phyloP scores from a whole-genome alignment of 1,139 yeast species.

The Pichia sp. region DNA sequence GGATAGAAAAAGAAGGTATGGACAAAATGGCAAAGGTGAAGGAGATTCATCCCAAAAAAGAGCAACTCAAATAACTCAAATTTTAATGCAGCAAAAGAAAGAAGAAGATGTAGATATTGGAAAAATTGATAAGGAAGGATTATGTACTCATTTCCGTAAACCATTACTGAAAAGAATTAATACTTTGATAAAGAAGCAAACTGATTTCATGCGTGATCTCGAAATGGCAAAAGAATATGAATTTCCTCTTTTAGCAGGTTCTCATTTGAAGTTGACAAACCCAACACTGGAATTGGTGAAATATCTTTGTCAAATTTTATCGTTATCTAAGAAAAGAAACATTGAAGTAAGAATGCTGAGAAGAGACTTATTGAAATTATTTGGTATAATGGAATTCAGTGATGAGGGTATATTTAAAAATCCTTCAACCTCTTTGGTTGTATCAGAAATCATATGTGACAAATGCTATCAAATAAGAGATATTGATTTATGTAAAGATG shows the following conservation, averaged over 20 bases:
- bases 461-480: constrained; percentile 71
- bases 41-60: constrained; percentile 41
- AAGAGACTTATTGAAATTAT: constrained; percentile 59
- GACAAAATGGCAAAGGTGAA: constrained; percentile 13
- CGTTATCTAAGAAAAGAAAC: constrained; percentile 53
- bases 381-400: constrained; percentile 82
- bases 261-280: constrained; percentile 49
- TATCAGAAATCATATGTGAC: constrained; percentile 69
- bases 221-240: constrained; percentile 52
- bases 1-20: constrained; percentile 38
- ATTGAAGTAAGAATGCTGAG: constrained; percentile 72
- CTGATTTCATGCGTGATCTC: constrained; percentile 64
- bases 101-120: constrained; percentile 30
- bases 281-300: constrained; percentile 81
- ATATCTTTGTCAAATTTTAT: constrained; percentile 62
- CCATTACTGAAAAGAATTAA: constrained; percentile 62
- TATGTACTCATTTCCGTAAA: constrained; percentile 46
- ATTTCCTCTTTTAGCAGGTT: constrained; percentile 70
- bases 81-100: constrained; percentile 35
- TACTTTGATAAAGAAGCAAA: constrained; percentile 59
- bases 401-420: constrained; percentile 65
- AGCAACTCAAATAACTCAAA: constrained; percentile 56
- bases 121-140: constrained; percentile 26
- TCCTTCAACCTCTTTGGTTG: constrained; percentile 63
- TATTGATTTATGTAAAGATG: constrained; percentile 75